Base-by-base conservation (phyloP, 257 asterid genomes). In the Plantago ovata region DNA sequence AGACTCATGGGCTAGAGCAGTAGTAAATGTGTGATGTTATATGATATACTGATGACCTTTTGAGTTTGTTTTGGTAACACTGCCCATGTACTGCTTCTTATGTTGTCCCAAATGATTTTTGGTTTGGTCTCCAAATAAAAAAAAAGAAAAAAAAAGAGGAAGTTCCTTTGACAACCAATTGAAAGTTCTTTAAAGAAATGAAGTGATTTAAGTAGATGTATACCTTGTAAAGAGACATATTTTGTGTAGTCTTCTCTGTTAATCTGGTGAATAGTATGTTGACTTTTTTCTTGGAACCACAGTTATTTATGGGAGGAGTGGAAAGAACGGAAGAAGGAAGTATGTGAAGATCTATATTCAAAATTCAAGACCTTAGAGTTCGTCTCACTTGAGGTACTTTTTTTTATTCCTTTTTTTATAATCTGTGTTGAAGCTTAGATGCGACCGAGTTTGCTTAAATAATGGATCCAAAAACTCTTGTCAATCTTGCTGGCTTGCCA, bases 271-370 rank as follows among this genome's bases (percentile, higher is more conserved):
- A 23, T 63, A 53, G 42, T 20, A 39, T 40, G 42, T 66, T 56
- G 56, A 53, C 20, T 69, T 61, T 57, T 68, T 19, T 67, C 54
- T 52, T 73, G 69, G 44, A 53, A 62, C 62, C 61, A 43, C 91
- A 92, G 98, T 80, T 92, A 92, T 67, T 68, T 92, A 56, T 92
- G 84, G 81, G 98, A 92, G 74, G 98, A 92, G 72, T 92, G 95
- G 95, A 88, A 81, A 62, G 98, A 88, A 80, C 79, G 90, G 82
- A 79, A 75, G 56, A 80, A 70, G 63, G 98, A 67, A 61, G 60
- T 79, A 38, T 53, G 76, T 69, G 94, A 82, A 63, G 94, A 77
- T 69, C 65, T 85, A 65, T 58, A 58, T 68, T 51, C 84, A 44
- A 84, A 77, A 60, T 92, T 92, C 84, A 73, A 55, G 70, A 84